Conservation (phyloP, 2,329 filamentous ascomycete species). For the Didymosphaeria variabile region DNA sequence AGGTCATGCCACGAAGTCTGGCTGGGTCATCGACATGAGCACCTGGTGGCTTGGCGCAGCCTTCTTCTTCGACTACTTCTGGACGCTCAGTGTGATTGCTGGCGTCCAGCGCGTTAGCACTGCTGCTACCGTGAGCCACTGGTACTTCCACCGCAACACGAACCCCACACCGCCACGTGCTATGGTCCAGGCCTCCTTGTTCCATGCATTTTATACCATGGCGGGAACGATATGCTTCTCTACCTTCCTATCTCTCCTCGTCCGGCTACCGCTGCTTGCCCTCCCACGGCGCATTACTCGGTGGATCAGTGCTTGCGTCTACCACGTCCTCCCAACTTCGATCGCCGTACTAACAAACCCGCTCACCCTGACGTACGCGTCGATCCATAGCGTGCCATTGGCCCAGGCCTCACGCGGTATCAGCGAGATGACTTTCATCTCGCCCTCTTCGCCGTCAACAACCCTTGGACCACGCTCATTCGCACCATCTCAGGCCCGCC, state of each 20-base stretch:
- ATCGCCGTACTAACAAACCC: slow-evolving; percentile 89
- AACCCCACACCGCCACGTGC: slow-evolving; percentile 78
- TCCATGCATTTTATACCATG: slow-evolving; percentile 83
- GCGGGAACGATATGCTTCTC: slow-evolving; percentile 93
- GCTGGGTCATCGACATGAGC: slow-evolving; percentile 84
- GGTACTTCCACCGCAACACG: slow-evolving; percentile 96
- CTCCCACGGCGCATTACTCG: slow-evolving; percentile 79
- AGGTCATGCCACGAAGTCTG: slow-evolving; percentile 74
- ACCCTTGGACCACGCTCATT: slow-evolving; percentile 59
- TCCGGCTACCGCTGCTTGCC: slow-evolving; percentile 85
- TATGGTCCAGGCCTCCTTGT: slow-evolving; percentile 82
- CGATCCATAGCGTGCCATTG: slow-evolving; percentile 89
- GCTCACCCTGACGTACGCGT: slow-evolving; percentile 88
- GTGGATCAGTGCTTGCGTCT: slow-evolving; percentile 74
- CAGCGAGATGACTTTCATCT: slow-evolving; percentile 82
- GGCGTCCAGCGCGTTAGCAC: slow-evolving; percentile 91
- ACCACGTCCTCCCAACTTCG: slow-evolving; percentile 83
- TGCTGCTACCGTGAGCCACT: slow-evolving; percentile 94
- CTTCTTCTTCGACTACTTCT: slow-evolving; percentile 94
- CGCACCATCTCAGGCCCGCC: slow-evolving; percentile 51
- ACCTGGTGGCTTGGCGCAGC: slow-evolving; percentile 96
- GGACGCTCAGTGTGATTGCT: slow-evolving; percentile 87
- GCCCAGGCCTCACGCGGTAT: slow-evolving; percentile 79
- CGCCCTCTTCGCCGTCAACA: slow-evolving; percentile 76
- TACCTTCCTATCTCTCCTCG: slow-evolving; percentile 79